A percentile compares a stretch with the other conserved stretches of the same genome.
Conservation (phyloP, 768 basidiomycete species). For the Boletus subparvulus region DNA sequence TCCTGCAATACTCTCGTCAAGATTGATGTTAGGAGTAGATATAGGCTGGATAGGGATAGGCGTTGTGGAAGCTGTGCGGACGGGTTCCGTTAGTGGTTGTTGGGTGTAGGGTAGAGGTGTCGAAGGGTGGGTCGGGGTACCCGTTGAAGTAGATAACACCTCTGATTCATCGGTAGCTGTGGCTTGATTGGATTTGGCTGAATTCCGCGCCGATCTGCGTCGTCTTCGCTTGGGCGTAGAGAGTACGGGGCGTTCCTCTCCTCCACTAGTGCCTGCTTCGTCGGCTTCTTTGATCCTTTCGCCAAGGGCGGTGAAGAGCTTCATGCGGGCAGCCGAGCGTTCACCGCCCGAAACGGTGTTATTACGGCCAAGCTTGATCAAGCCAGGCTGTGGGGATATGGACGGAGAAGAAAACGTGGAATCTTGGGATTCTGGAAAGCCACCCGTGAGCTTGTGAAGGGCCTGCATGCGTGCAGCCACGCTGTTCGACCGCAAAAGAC, state of each 20-base stretch:
- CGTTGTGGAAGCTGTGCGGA: conserved; percentile 29
- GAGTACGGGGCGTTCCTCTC: conserved; percentile 50
- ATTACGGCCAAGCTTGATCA: conserved; percentile 55
- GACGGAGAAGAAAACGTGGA: conserved; percentile 49
- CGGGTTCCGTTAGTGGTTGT: conserved; percentile 28
- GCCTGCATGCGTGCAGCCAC: conserved; percentile 79
- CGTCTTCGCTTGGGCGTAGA: conserved; percentile 52
- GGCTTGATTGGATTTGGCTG: conserved; percentile 38
- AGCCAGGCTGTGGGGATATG: conserved; percentile 48
- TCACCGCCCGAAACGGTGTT: conserved; percentile 85
- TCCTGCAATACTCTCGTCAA: conserved; percentile 29
- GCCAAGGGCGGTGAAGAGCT: conserved; percentile 64
- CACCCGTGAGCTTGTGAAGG: conserved; percentile 81
- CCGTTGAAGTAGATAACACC: conserved; percentile 44
- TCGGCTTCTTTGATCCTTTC: conserved; percentile 61
- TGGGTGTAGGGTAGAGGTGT: conserved; percentile 47
- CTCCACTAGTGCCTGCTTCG: conserved; percentile 60
- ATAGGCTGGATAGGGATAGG: conserved; percentile 31
- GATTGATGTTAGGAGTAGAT: conserved; percentile 27
- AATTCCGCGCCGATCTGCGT: conserved; percentile 49
- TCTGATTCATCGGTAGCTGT: conserved; percentile 50
- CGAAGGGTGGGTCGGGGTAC: conserved; percentile 57
- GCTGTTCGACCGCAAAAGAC: conserved; percentile 87
- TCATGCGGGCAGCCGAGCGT: conserved; percentile 66
- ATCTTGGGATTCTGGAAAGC: conserved; percentile 59